phyloP scores from a whole-genome alignment of 2,329 filamentous ascomycete species.

The Claviceps sp. region DNA sequence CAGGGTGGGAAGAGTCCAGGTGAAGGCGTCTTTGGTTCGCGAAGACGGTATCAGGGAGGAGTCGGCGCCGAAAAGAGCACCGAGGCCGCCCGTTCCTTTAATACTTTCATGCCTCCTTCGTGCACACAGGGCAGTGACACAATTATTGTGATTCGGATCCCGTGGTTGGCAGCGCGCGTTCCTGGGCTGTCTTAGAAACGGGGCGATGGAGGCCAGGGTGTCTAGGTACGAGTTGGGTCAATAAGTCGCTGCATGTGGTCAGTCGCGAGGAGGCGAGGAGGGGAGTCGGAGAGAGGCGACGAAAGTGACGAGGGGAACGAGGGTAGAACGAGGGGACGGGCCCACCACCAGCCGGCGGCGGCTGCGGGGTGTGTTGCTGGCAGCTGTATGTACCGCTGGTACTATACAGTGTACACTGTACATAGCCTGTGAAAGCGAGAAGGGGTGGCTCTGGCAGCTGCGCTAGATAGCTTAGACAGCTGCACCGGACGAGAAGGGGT shows the following conservation, averaged over 20 bases:
- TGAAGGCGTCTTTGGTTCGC: background rate
- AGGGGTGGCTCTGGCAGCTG: no score
- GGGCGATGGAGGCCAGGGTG: background rate
- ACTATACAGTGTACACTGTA: background rate
- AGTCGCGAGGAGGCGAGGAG: background rate
- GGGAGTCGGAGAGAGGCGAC: background rate
- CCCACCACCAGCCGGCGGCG: background rate
- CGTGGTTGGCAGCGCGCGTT: background rate
- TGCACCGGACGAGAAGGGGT: no score
- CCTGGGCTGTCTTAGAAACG: constrained; percentile 1
- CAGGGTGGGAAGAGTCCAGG: background rate
- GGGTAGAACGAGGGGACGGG: background rate
- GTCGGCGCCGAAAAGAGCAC: background rate
- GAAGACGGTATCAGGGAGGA: background rate
- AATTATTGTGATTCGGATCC: background rate
- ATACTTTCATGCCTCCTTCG: background rate
- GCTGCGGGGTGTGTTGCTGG: background rate
- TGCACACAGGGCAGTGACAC: background rate
- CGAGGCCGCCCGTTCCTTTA: background rate
- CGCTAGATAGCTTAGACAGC: no score
- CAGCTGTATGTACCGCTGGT: background rate
- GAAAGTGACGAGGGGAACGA: background rate
- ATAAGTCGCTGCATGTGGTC: background rate
- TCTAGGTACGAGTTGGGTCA: background rate
- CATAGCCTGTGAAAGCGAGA: background rate